phyloP scores from a whole-genome alignment of 2,329 filamentous ascomycete genomes.

The Hysterium pulicare region DNA sequence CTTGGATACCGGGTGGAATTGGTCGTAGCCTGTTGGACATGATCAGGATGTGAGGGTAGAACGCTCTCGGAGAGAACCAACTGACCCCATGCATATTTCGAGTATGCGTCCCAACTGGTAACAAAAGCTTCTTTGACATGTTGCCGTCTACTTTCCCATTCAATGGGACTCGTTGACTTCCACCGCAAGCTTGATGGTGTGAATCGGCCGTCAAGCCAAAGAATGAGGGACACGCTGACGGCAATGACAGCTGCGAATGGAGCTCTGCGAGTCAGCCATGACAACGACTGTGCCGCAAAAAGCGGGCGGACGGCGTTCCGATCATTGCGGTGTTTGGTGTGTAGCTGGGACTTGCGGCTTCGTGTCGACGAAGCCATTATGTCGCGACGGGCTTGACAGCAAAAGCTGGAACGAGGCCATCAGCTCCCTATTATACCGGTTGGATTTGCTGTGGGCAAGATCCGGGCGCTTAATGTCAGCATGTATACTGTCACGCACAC shows the following conservation, averaged over 20 bases:
- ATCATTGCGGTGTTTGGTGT: too few species aligned
- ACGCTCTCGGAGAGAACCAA: conserved; percentile 22
- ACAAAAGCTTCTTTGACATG: conserved; percentile 80
- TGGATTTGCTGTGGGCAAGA: too few species aligned
- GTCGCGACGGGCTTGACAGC: too few species aligned
- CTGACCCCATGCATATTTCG: conserved; percentile 84
- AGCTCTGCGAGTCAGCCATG: not conserved
- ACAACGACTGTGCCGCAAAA: too few species aligned
- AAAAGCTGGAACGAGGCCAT: too few species aligned
- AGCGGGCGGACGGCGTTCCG: too few species aligned
- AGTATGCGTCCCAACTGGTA: conserved; percentile 84
- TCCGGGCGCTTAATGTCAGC: too few species aligned
- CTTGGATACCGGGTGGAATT: conserved; percentile 76
- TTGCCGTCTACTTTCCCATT: conserved; percentile 73
- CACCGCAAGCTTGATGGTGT: not conserved
- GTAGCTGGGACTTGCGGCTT: too few species aligned
- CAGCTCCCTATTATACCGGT: too few species aligned
- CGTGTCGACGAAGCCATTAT: too few species aligned
- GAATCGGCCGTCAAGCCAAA: not conserved
- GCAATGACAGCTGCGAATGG: not conserved
- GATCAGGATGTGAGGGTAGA: not conserved
- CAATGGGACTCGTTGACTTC: conserved; percentile 15
- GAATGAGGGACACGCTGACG: not conserved
- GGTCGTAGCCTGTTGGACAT: conserved; percentile 57
- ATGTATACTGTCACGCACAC: too few species aligned